Conservation (phyloP, 106 monocot genomes). For the Vanilla planifolia region DNA sequence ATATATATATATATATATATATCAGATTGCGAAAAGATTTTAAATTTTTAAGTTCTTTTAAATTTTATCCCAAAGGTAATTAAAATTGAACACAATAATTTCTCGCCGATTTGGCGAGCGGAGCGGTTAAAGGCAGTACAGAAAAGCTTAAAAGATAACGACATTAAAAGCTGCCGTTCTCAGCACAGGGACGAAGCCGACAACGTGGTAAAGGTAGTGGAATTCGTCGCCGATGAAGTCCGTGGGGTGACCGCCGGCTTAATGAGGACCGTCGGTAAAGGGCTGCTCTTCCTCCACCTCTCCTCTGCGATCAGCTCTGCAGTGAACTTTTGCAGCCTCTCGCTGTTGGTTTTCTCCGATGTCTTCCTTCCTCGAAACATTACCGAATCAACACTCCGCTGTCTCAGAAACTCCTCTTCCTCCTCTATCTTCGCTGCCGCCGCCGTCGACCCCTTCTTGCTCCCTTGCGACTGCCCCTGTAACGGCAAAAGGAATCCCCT, state of each 20-base stretch:
- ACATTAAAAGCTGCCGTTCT: neutral
- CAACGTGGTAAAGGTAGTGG: slow-evolving; percentile 6
- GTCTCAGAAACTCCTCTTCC: slow-evolving; percentile 18
- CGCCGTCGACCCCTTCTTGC: neutral
- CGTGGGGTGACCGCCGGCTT: slow-evolving; percentile 17
- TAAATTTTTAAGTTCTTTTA: no score
- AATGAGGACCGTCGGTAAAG: slow-evolving; percentile 9
- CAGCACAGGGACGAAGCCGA: neutral
- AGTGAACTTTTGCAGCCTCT: slow-evolving; percentile 35
- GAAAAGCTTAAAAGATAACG: neutral
- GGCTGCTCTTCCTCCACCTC: slow-evolving; percentile 12
- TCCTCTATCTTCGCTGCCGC: no score
- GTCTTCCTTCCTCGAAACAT: slow-evolving; percentile 32
- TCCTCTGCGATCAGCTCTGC: slow-evolving; percentile 34
- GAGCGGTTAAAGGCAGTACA: no score
- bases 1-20: no score
- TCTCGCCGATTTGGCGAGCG: no score
- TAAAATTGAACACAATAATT: no score
- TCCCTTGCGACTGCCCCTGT: neutral
- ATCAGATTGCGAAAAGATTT: no score
- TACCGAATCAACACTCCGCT: slow-evolving; percentile 27
- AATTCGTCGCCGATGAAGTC: slow-evolving; percentile 12
- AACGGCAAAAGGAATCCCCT: no score
- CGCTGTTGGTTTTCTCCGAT: slow-evolving; percentile 31
- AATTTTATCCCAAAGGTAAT: no score